Evolutionary conservation across 2,329 filamentous ascomycete genomes (phyloP).

Genomic region (Cyphellophora attinorum): DNA sequence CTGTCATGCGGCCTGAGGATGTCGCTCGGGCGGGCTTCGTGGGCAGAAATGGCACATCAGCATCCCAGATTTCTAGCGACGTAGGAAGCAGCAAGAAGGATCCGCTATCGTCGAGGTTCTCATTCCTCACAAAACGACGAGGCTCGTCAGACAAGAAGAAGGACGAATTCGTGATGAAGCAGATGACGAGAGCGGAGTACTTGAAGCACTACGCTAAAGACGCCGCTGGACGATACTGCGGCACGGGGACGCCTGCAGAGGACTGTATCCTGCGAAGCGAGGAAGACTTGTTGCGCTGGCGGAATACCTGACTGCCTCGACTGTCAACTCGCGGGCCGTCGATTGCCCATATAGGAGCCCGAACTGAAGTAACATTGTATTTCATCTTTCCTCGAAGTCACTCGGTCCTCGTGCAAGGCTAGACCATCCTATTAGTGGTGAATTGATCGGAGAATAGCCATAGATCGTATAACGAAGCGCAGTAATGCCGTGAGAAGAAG

Average conservation of each 20-base stretch:
- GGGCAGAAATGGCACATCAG: too few relatives aligned
- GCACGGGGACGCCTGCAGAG: constrained; percentile 12
- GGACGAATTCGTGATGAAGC: constrained; percentile 10
- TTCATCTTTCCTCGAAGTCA: too few relatives aligned
- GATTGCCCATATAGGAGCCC: too few relatives aligned
- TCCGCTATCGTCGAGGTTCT: neutral
- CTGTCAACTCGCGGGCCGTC: too few relatives aligned
- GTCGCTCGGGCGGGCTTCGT: neutral
- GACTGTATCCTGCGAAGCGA: constrained; percentile 15
- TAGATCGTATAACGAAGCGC: too few relatives aligned
- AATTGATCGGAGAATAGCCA: too few relatives aligned
- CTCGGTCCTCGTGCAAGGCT: too few relatives aligned
- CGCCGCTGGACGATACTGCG: constrained; percentile 11
- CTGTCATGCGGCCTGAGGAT: constrained; percentile 8
- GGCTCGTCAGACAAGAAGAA: neutral
- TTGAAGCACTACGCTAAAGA: constrained; percentile 17
- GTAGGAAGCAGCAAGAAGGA: neutral
- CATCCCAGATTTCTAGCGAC: too few relatives aligned
- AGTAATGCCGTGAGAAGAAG: too few relatives aligned
- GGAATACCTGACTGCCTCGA: too few relatives aligned
- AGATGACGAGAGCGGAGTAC: constrained; percentile 13
- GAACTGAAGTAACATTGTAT: too few relatives aligned
- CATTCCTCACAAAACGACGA: neutral
- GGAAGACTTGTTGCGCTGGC: constrained; percentile 9
- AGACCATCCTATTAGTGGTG: too few relatives aligned